Evolutionary conservation across 2,329 filamentous ascomycete genomes (phyloP).

Genomic region (Cordyceps militaris): DNA sequence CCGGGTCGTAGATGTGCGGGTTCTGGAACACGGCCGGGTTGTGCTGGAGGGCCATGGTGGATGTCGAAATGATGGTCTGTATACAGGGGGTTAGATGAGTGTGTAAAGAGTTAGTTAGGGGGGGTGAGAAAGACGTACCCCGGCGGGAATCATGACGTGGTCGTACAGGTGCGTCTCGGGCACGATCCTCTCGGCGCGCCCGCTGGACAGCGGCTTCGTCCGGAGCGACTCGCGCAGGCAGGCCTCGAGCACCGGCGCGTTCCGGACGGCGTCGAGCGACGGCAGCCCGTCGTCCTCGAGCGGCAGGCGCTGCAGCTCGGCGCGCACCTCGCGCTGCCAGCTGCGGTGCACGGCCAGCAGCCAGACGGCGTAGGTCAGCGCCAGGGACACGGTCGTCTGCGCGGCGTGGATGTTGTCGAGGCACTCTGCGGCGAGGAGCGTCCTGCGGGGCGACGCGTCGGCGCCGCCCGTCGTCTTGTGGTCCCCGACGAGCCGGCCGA

Average conservation of each 20-base stretch:
- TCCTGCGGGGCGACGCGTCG: not conserved
- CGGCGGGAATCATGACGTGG: conserved; percentile 1
- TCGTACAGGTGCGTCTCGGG: not conserved
- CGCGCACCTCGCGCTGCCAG: not conserved
- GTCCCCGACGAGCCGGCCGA: not conserved
- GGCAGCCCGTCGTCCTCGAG: not conserved
- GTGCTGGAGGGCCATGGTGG: conserved; percentile 1
- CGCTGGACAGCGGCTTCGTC: not conserved
- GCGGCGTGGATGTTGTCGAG: conserved; percentile 7
- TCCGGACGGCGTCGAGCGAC: conserved; percentile 1
- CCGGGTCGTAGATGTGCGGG: conserved; percentile 3
- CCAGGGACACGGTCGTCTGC: not conserved
- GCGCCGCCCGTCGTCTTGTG: not conserved
- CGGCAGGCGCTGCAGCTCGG: not conserved
- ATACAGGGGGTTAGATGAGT: not conserved
- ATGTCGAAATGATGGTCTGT: not conserved
- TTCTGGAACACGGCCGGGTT: not conserved
- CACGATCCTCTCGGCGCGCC: conserved; percentile 1
- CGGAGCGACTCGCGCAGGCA: conserved; percentile 3
- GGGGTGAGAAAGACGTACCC: not conserved
- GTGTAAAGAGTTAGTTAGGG: not conserved
- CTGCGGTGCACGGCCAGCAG: conserved; percentile 1
- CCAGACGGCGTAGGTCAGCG: not conserved
- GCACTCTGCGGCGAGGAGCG: not conserved
- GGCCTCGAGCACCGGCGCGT: not conserved